A percentile compares a stretch with the other conserved stretches of the same genome.
These are phyloP conservation scores for Fusarium subtropicale DNA, from an alignment of 2,329 filamentous ascomycete genomes.

Conservation along the genomic window DNA sequence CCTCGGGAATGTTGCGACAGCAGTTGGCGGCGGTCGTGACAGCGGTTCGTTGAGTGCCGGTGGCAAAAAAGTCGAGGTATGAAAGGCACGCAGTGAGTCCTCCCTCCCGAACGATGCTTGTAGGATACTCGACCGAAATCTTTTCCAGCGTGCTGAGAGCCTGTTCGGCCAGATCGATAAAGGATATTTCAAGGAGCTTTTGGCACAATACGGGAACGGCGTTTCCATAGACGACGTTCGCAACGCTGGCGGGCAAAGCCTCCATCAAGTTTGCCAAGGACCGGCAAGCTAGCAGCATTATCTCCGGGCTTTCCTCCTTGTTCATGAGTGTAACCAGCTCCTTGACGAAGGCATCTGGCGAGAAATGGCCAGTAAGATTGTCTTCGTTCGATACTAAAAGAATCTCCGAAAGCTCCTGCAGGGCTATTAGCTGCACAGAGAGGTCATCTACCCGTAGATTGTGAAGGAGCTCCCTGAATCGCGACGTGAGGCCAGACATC, in stretches of 20 bases:
- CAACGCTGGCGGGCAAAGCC: conserved; percentile 89
- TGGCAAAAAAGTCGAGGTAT: conserved; percentile 97
- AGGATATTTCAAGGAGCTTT: conserved; percentile 94
- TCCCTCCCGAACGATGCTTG: conserved; percentile 94
- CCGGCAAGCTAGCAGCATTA: conserved; percentile 96
- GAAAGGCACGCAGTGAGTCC: conserved; percentile 95
- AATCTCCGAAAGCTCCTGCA: conserved; percentile 94
- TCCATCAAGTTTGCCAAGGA: conserved; percentile 99
- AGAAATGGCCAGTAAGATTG: conserved; percentile 93
- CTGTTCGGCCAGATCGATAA: conserved; percentile 97
- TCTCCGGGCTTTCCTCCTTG: conserved; percentile 93
- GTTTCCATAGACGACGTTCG: conserved; percentile 96
- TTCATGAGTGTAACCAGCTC: conserved; percentile 94
- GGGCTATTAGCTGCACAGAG: conserved; percentile 87
- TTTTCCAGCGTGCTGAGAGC: conserved; percentile 96
- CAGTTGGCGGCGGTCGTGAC: conserved; percentile 98
- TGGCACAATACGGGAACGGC: conserved; percentile 95
- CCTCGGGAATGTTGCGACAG: conserved; percentile 94
- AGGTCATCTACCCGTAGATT: conserved; percentile 87
- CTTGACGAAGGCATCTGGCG: conserved; percentile 93
- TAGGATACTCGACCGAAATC: conserved; percentile 95
- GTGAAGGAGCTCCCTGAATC: conserved; percentile 80
- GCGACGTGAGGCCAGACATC: conserved; percentile 85
- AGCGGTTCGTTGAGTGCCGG: conserved; percentile 94
- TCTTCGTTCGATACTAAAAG: conserved; percentile 96